A percentile compares a stretch with the other conserved stretches of the same genome.
Conservation (phyloP, 345 rosid species). For the Arabis alpina region DNA sequence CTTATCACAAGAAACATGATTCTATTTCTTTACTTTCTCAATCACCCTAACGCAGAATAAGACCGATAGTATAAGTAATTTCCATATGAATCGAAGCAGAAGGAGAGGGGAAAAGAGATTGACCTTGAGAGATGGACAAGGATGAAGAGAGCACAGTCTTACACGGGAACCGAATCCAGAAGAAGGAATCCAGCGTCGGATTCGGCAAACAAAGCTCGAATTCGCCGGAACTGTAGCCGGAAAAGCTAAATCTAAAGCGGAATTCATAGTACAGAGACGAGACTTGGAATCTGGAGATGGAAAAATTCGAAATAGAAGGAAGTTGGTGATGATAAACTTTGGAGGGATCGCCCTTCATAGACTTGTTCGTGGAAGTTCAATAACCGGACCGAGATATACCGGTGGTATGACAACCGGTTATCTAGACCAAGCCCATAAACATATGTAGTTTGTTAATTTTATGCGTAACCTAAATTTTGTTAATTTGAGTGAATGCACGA, state of each 20-base stretch:
- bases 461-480: too few relatives aligned
- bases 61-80: not conserved
- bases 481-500: too few relatives aligned
- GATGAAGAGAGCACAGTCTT: constrained; percentile 29
- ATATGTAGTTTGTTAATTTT: too few relatives aligned
- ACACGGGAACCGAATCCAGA: constrained; percentile 13
- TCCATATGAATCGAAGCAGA: not conserved
- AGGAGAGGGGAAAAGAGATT: not conserved
- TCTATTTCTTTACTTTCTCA: constrained; percentile 8
- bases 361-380: not conserved
- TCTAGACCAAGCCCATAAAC: not conserved
- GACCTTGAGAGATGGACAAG: constrained; percentile 41
- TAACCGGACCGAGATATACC: constrained; percentile 30
- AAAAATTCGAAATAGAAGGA: constrained; percentile 9
- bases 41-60: not conserved
- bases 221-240: constrained; percentile 26
- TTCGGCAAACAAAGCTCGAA: constrained; percentile 2
- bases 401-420: constrained; percentile 22
- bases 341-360: constrained; percentile 42
- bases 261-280: constrained; percentile 6
- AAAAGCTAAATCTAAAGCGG: constrained; percentile 23
- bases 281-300: not conserved
- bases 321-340: constrained; percentile 28
- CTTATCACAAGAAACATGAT: not conserved
- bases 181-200: constrained; percentile 17